A percentile compares a stretch with the other conserved stretches of the same genome.
These are phyloP conservation scores for Globisporangium orthogonon DNA, from an alignment of 352 stramenopile genomes.

Conservation along the genomic window DNA sequence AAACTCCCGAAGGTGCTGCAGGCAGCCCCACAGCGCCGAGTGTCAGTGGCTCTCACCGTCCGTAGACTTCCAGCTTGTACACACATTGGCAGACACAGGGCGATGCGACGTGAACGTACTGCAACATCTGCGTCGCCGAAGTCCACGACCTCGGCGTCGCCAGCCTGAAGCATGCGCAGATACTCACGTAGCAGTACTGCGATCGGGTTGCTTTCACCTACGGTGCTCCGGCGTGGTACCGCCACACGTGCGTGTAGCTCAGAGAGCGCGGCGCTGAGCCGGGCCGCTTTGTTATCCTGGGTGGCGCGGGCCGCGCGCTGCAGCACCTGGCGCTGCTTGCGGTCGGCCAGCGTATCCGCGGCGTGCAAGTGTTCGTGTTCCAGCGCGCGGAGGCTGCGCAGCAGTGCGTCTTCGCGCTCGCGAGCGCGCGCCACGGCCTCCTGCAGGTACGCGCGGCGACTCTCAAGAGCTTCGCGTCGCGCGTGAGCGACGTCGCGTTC, in stretches of 20 bases:
- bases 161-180: slow-evolving; percentile 24
- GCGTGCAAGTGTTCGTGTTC: slow-evolving; percentile 19
- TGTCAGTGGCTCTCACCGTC: not conserved
- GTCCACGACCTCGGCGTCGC: slow-evolving; percentile 22
- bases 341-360: not conserved
- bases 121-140: slow-evolving; percentile 35
- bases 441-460: slow-evolving; percentile 14
- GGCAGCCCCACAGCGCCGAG: not conserved
- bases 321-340: slow-evolving; percentile 30
- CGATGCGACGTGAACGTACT: slow-evolving; percentile 8
- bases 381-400: slow-evolving; percentile 20
- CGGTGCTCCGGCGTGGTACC: not conserved
- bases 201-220: slow-evolving; percentile 16
- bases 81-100: too few relatives aligned
- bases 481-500: slow-evolving; percentile 27
- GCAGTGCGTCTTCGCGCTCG: slow-evolving; percentile 17
- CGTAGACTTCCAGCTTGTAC: too few relatives aligned
- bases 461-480: slow-evolving; percentile 14
- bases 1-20: slow-evolving; percentile 31
- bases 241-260: slow-evolving; percentile 8
- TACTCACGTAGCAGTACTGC: slow-evolving; percentile 30
- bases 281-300: slow-evolving; percentile 4
- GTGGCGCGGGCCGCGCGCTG: slow-evolving; percentile 19
- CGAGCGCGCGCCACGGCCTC: slow-evolving; percentile 19
- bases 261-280: not conserved